Base-by-base conservation (phyloP, 202 grass and related monocot species). In the Alloteropsis angusta region DNA sequence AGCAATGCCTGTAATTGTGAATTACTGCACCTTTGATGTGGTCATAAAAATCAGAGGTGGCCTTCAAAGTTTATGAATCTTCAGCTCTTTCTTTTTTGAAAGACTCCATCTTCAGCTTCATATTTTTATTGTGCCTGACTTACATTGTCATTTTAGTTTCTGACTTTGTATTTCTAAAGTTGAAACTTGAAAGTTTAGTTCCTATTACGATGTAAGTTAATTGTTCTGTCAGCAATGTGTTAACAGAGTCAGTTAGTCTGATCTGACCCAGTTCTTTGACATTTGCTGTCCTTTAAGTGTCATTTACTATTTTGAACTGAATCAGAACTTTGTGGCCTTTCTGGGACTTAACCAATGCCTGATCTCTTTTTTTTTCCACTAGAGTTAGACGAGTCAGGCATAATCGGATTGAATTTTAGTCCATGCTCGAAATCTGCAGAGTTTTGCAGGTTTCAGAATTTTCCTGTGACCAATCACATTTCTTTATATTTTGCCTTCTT, bases 361-460 rank as follows among this genome's bases (percentile, higher is more conserved):
- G 38, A 18, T n/a, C n/a, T n/a, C 43, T 12, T n/a, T 43, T 30
- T n/a, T 43, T 30, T 25, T n/a, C n/a, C 21, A n/a, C 23, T 60
- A 14, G 2, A 21, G 4, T 17, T 19, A 11, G 30, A 60, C 17
- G 9, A 72, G 9, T 6, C 15, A 53, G 6, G 37, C 13, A 22
- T 43, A 12, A 50, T 49, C 14, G n/a, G 67, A 4, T 70, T 32
- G 13, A 1, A 32, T 60, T 32, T 32, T 32, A 44, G 8, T 66
- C 64, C 10, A 19, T 73, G 46, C 28, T 65, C 19, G 22, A 84
- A 77, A 84, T 77, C 53, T 42, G 15, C 65, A 75, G 60, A 2
- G 4, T 32, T 6, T 44, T 75, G 7, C 41, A 80, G 60, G 71
- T 41, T 74, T 56, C 7, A 42, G 4, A 18, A 53, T 62, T 63